A percentile compares a stretch with the other conserved stretches of the same genome.
Evolutionary conservation across 2,329 filamentous ascomycete genomes (phyloP).

Genomic region (Paecilomyces variotii): DNA sequence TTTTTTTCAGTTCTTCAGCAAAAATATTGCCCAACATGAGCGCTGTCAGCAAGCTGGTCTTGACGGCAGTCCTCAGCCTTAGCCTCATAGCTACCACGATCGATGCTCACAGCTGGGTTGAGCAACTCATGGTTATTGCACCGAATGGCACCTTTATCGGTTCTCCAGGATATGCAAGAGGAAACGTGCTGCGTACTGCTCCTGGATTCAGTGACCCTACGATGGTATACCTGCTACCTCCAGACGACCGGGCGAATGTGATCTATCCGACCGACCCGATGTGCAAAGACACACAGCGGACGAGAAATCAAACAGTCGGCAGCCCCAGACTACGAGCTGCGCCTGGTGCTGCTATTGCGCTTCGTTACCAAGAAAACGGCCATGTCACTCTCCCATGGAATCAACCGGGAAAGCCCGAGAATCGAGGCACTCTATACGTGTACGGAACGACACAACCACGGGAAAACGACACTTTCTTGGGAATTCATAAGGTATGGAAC

Average conservation of each 20-base stretch:
- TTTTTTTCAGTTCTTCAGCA: not conserved
- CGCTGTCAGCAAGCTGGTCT: constrained; percentile 1
- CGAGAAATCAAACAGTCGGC: constrained; percentile 47
- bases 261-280: constrained; percentile 48
- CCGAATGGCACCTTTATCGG: constrained; percentile 67
- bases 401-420: constrained; percentile 52
- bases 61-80: constrained; percentile 17
- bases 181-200: constrained; percentile 52
- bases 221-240: constrained; percentile 59
- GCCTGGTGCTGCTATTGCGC: constrained; percentile 56
- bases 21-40: constrained; percentile 1
- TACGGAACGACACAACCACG: constrained; percentile 61
- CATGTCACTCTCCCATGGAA: constrained; percentile 58
- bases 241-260: constrained; percentile 39
- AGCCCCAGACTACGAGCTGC: constrained; percentile 56
- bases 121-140: constrained; percentile 63
- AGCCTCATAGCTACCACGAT: constrained; percentile 19
- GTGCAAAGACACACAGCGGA: constrained; percentile 57
- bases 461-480: constrained; percentile 49
- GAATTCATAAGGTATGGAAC: constrained; percentile 71
- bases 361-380: constrained; percentile 67
- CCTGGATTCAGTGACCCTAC: constrained; percentile 49
- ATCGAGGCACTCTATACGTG: constrained; percentile 65
- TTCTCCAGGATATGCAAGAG: constrained; percentile 64
- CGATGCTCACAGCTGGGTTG: constrained; percentile 71